Evolutionary conservation across 495 filamentous ascomycete species (phyloP).

Genomic region (Aspergillus indologenus): DNA sequence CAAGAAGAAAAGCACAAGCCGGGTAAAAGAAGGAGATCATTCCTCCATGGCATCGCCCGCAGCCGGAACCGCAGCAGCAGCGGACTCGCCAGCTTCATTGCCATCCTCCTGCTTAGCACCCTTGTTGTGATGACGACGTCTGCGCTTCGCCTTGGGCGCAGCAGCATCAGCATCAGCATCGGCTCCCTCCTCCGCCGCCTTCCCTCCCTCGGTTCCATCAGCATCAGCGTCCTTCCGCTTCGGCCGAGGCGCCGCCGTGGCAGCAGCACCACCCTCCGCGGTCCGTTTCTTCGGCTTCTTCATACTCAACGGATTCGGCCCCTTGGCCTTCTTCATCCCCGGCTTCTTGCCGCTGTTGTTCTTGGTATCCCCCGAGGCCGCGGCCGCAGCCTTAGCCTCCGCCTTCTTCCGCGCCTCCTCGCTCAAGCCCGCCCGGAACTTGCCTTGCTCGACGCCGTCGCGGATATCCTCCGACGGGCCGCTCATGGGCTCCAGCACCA

Average conservation of each 20-base stretch:
- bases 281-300: constrained; percentile 71
- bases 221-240: constrained; percentile 11
- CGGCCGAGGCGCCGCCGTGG: constrained; percentile 20
- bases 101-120: constrained; percentile 23
- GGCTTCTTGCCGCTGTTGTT: constrained; percentile 35
- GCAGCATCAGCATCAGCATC: constrained; percentile 22
- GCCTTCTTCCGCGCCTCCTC: constrained; percentile 37
- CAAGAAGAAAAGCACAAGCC: constrained; percentile 6
- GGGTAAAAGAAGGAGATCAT: constrained; percentile 21
- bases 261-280: constrained; percentile 3
- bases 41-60: constrained; percentile 24
- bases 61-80: constrained; percentile 15
- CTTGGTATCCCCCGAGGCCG: constrained; percentile 38
- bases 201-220: constrained; percentile 11
- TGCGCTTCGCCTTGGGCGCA: constrained; percentile 39
- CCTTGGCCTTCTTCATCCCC: constrained; percentile 70
- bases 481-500: constrained; percentile 90
- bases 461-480: constrained; percentile 56
- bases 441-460: constrained; percentile 66
- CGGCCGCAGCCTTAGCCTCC: constrained; percentile 40
- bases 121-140: constrained; percentile 48
- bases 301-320: constrained; percentile 83
- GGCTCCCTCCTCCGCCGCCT: constrained; percentile 21
- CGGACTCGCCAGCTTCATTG: constrained; percentile 17
- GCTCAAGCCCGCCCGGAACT: constrained; percentile 71